A percentile compares a stretch with the other conserved stretches of the same genome.
Conservation (phyloP, 2,329 filamentous ascomycete species). For the Ceratocystis harringtonii region DNA sequence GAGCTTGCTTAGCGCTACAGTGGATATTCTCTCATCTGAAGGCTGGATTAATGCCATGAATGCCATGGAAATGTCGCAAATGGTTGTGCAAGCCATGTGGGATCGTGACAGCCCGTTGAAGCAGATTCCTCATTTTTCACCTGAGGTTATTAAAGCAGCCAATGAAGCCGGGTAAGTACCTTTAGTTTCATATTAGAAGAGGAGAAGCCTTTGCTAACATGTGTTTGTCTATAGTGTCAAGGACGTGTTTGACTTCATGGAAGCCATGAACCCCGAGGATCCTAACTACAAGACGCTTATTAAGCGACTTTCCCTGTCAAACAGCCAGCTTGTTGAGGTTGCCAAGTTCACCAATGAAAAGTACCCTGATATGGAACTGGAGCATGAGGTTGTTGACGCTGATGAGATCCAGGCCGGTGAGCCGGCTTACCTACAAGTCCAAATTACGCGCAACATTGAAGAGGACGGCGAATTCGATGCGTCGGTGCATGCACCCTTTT, state of each 20-base stretch:
- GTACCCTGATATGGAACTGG: conserved; percentile 87
- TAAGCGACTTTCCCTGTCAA: conserved; percentile 61
- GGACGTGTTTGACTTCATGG: conserved; percentile 96
- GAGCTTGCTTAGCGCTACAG: conserved; percentile 75
- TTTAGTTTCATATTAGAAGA: neutral
- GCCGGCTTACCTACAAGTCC: conserved; percentile 68
- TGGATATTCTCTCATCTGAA: conserved; percentile 90
- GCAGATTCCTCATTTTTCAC: conserved; percentile 89
- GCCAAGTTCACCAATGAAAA: conserved; percentile 91
- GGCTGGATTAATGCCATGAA: conserved; percentile 94
- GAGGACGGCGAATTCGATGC: conserved; percentile 55
- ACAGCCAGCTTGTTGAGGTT: conserved; percentile 73
- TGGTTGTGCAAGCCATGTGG: conserved; percentile 99
- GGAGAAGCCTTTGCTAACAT: conserved; percentile 23
- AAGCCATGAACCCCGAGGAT: conserved; percentile 93
- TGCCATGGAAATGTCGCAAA: conserved; percentile 98
- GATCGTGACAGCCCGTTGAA: conserved; percentile 92
- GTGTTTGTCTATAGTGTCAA: conserved; percentile 46
- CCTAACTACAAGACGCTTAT: conserved; percentile 63
- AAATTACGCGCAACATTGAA: conserved; percentile 70
- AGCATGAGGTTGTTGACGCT: conserved; percentile 70
- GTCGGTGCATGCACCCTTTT: conserved; percentile 89
- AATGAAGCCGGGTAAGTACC: conserved; percentile 56
- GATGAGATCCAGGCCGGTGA: conserved; percentile 68
- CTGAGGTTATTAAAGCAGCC: conserved; percentile 67